Evolutionary conservation across 2,329 filamentous ascomycete species (phyloP), one percentile per base, ranked within the genome.

Genomic region (Fusarium goolgardi): DNA sequence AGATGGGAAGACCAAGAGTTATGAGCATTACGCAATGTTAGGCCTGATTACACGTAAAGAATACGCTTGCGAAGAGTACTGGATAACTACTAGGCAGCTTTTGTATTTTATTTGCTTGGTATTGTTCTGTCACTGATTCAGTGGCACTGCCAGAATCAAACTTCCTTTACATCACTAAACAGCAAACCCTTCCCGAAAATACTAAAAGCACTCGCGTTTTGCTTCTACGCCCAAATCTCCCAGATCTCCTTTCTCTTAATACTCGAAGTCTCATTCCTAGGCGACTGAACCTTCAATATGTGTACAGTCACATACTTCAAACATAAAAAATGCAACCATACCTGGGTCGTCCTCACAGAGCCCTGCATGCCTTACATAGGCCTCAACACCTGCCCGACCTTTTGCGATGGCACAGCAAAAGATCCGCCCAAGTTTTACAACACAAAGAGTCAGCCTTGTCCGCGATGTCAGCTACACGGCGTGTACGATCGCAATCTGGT

Each of bases 301-400:
- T 87, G 85, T 73, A 67, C 71, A 20, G 78, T 82, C n/a, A 80
- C 77, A 27, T 82, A 83, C 75, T 85, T 81, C 75, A 77, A 79
- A 59, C 82, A 85, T 74, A 81, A 80, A 50, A 70, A 67, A 60
- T 88, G 85, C 80, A 77, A 78, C 13, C 85, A 86, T 78, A 80
- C 79, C 69, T 88, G 85, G 85, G 79, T 83, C 41, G 73, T 81
- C 62, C 79, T 88, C 70, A 75, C 74, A 5, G 64, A 76, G 44
- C 81, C 83, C 8, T 88, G 86, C 77, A 78, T 71, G 6, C 83
- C 83, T 0, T 81, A 81, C 15, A 79, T 80, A 75, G 84, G 85
- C 61, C 87, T 88, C 76, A 76, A 74, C 60, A 83, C 76, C 29
- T 88, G 86, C 75, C 71, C 76, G 0, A 64, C 57, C 37, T 83